Evolutionary conservation across 768 basidiomycete genomes (phyloP), one percentile per base, ranked within the genome.

Genomic region (Boletus barrowsii): DNA sequence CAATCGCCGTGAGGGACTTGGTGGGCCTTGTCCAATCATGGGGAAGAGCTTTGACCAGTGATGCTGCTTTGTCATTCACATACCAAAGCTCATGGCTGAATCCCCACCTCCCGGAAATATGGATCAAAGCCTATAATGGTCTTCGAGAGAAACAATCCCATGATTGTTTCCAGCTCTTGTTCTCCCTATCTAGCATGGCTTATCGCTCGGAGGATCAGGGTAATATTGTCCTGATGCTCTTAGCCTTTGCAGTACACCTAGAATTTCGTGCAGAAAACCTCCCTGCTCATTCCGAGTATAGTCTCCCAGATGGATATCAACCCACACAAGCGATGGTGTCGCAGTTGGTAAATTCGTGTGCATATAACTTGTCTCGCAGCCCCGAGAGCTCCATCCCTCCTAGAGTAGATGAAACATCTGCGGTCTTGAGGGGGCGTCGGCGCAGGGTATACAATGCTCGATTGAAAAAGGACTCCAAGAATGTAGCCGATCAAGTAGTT

Each of bases 161-260:
- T 51, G 64, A 42, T 57, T 55, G 49, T 62, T 39, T 17, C 61
- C 55, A 17, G 5, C 18, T 76, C 8, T 43, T 64, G 10, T 76
- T 76, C 42, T 61, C 66, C 2, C 55, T 75, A 5, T 60, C 72
- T 7, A 62, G 71, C 2, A 64, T 74, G 63, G 64, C 58, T 13
- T 75, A 72, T 54, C 43, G 44, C 5, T 67, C 65, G 13, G 5
- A 35, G 33, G 5, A 14, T 35, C 11, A 47, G 4, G 17, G 26
- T 2, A 41, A 49, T 5, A 49, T 70, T 17, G 52, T 71, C 8
- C 58, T 63, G 0, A 61, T 65, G 1, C 42, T 76, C 3, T 20
- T 76, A 11, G 64, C 75, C 0, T 72, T 74, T 45, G 58, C 61
- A 2, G 41, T 62, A 29, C 8, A 29, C 26, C 3, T 24, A 57